Percentiles rank a stretch among this genome's conserved stretches.
Evolutionary conservation across 1,284 basidiomycete species (phyloP).

Genomic region (Irpex sp.): DNA sequence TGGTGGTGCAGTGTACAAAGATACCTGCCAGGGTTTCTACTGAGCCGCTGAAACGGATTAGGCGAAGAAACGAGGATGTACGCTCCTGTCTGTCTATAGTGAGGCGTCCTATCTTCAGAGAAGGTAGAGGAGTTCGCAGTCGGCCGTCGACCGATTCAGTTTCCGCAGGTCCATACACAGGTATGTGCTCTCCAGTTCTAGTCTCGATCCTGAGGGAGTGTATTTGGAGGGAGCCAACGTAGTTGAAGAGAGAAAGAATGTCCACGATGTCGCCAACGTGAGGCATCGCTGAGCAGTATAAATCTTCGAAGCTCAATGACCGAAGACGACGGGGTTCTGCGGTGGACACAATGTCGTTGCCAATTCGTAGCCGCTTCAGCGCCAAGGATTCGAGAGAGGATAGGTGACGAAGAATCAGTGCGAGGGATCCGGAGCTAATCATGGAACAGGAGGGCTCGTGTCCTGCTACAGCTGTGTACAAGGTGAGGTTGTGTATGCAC

Average conservation of each 20-base stretch:
- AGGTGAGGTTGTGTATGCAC: background rate
- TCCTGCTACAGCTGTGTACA: background rate
- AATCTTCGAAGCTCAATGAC: background rate
- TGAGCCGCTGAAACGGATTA: background rate
- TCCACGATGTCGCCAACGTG: background rate
- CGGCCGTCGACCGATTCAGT: background rate
- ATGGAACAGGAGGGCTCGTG: background rate
- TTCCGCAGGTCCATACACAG: no score
- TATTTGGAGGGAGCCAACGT: background rate
- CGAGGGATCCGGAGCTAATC: background rate
- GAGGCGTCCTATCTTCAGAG: background rate
- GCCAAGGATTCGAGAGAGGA: background rate
- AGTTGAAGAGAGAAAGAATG: background rate
- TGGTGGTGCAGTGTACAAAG: background rate
- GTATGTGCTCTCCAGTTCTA: background rate
- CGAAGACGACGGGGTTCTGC: background rate
- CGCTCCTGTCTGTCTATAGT: background rate
- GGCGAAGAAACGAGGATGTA: background rate
- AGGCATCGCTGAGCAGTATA: background rate
- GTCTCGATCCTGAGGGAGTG: background rate
- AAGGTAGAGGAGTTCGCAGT: background rate
- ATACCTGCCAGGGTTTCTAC: background rate
- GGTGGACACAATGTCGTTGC: background rate
- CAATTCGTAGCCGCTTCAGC: background rate
- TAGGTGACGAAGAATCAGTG: background rate